These are phyloP conservation scores for Quercus dentata DNA, from an alignment of 306 rosid species.

Conservation along the genomic window DNA sequence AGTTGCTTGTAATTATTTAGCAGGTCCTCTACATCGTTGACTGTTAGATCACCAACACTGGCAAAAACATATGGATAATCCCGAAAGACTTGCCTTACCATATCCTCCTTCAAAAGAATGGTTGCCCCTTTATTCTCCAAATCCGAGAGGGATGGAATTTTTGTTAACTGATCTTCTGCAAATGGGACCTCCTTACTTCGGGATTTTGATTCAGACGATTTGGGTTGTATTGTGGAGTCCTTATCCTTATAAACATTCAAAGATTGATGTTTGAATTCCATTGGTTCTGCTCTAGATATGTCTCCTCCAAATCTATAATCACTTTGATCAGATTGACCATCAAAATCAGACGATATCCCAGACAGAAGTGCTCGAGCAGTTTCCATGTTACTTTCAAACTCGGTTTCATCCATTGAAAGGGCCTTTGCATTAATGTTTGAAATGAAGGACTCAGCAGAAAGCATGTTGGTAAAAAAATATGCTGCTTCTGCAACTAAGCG, in stretches of 20 bases:
- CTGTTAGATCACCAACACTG: slow-evolving; percentile 63
- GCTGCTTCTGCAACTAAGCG: slow-evolving; percentile 82
- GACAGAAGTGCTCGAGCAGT: slow-evolving; percentile 81
- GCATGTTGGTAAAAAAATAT: slow-evolving; percentile 92
- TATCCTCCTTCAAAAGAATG: slow-evolving; percentile 67
- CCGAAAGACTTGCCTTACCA: slow-evolving; percentile 57
- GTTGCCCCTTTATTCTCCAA: slow-evolving; percentile 87
- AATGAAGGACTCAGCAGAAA: slow-evolving; percentile 89
- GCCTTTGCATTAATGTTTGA: slow-evolving; percentile 88
- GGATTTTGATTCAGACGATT: slow-evolving; percentile 43
- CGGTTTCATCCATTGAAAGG: slow-evolving; percentile 87
- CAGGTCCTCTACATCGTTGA: slow-evolving; percentile 74
- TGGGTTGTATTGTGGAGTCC: slow-evolving; percentile 34
- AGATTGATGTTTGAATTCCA: slow-evolving; percentile 35
- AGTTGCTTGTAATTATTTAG: slow-evolving; percentile 82
- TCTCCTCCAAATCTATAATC: slow-evolving; percentile 36
- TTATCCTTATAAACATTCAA: slow-evolving; percentile 40
- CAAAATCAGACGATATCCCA: slow-evolving; percentile 65
- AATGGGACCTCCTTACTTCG: slow-evolving; percentile 36
- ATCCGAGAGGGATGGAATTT: slow-evolving; percentile 80
- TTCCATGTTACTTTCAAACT: slow-evolving; percentile 88
- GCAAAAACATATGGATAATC: slow-evolving; percentile 83
- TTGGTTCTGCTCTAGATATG: slow-evolving; percentile 29
- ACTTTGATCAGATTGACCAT: slow-evolving; percentile 43
- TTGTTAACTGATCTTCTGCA: slow-evolving; percentile 36